Base-by-base conservation (phyloP, 208 protist genomes). In the Kentomonas sorsogonicus region DNA sequence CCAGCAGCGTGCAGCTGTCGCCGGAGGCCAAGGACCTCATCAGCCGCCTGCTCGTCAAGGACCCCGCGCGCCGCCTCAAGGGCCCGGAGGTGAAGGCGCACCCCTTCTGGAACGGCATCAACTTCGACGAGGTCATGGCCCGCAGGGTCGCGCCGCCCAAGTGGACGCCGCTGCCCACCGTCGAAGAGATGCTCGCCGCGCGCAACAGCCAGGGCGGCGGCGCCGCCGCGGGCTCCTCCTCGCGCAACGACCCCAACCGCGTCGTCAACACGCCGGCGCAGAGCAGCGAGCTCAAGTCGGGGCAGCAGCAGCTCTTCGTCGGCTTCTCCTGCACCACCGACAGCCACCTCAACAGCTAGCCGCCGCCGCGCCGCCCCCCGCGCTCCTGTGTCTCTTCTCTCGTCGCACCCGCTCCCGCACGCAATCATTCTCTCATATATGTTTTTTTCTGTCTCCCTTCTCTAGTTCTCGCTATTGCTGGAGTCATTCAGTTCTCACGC, bases 11-110 rank as follows among this genome's bases (percentile, higher is more conserved):
- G 29, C 73, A 84, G 52, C 45, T 93, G 30, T 76, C 86, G 15
- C 66, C 88, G 18, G 85, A 93, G 76, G 89, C 89, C 34, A 93
- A 93, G 72, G 89, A 95, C 65, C 69, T 97, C 36, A 89, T 97
- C 62, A 87, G 73, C 66, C 83, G 86, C 23, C 77, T 97, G 15
- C 77, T 97, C 11, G 74, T 91, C 41, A 96, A 96, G 66, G 83
- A 95, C 54, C 83, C 81, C 27, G 82, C 62, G 57, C 83, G 86
- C 23, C 87, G 87, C 50, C 91, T 92, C 54, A 89, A 93, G 57
- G 85, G 85, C n/a, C 68, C 70, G 6, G 86, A 94, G 60, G 77
- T 97, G 22, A 86, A 88, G 71, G 69, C 69, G 29, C 92, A 97
- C 55, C 79, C 82, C 22, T 97, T 94, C 75, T 97, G 89, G 82